These are phyloP conservation scores for Epichloe baconii DNA, from an alignment of 2,329 filamentous ascomycete genomes.

Conservation along the genomic window DNA sequence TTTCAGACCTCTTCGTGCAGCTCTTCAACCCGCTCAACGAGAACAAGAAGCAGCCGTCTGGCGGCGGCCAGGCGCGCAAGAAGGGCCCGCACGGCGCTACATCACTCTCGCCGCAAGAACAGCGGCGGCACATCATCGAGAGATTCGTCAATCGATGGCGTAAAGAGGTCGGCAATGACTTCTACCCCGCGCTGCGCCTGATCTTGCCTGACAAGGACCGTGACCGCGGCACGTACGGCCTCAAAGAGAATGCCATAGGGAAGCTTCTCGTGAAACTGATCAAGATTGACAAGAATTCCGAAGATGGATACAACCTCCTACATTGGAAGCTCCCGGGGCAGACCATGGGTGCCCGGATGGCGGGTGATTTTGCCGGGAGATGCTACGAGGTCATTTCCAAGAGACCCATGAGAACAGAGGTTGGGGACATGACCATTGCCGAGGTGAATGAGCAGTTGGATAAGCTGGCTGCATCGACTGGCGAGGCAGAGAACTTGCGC, in stretches of 20 bases:
- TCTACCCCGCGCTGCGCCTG: conserved; percentile 83
- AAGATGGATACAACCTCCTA: conserved; percentile 72
- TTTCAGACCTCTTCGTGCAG: conserved; percentile 62
- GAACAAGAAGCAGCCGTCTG: conserved; percentile 62
- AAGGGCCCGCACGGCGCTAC: conserved; percentile 44
- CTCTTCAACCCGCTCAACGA: conserved; percentile 74
- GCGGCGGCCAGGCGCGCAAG: conserved; percentile 38
- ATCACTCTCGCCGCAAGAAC: conserved; percentile 59
- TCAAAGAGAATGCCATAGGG: conserved; percentile 85
- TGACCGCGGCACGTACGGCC: conserved; percentile 80
- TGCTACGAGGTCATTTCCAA: conserved; percentile 82
- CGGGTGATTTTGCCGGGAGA: conserved; percentile 83
- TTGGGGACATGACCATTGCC: conserved; percentile 70
- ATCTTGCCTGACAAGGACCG: conserved; percentile 89
- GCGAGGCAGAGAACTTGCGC: conserved; percentile 71
- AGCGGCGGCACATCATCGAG: conserved; percentile 68
- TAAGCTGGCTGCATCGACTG: conserved; percentile 56
- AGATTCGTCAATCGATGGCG: conserved; percentile 81
- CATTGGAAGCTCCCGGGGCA: conserved; percentile 88
- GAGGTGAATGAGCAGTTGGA: conserved; percentile 85
- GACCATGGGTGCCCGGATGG: conserved; percentile 46
- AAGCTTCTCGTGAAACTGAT: conserved; percentile 85
- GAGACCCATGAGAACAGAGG: conserved; percentile 58
- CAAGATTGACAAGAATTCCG: conserved; percentile 81
- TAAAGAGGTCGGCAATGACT: conserved; percentile 75